Evolutionary conservation across 2,329 filamentous ascomycete species (phyloP).

Genomic region (Exophiala calicioides): DNA sequence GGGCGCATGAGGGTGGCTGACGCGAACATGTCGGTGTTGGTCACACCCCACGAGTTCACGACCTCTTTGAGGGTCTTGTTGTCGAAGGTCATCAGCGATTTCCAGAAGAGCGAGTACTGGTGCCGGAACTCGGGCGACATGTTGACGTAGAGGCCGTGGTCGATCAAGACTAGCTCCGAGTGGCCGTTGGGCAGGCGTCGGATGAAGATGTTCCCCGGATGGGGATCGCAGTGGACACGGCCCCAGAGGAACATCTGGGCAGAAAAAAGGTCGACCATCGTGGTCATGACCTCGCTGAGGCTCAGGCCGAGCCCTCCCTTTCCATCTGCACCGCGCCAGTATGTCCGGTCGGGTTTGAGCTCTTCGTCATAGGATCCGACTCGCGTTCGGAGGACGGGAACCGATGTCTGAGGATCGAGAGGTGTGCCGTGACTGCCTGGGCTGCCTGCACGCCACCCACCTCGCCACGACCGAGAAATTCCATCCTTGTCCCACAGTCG

Average conservation of each 20-base stretch:
- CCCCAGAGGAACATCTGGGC: conserved; percentile 98
- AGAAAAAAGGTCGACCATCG: conserved; percentile 94
- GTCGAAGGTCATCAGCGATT: conserved; percentile 89
- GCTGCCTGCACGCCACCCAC: conserved; percentile 72
- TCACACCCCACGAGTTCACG: conserved; percentile 80
- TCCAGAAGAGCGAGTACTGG: conserved; percentile 91
- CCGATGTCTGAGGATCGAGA: conserved; percentile 51
- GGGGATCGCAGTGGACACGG: conserved; percentile 91
- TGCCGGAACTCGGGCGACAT: conserved; percentile 81
- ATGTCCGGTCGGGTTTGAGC: conserved; percentile 76
- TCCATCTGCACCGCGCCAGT: conserved; percentile 72
- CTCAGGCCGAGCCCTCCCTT: conserved; percentile 82
- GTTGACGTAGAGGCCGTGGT: conserved; percentile 93
- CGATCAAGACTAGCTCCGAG: conserved; percentile 89
- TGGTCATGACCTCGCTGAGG: conserved; percentile 87
- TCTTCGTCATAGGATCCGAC: conserved; percentile 55
- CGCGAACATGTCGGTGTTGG: conserved; percentile 86
- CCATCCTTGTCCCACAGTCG: conserved; percentile 88
- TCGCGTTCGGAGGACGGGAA: conserved; percentile 40
- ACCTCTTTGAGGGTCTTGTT: conserved; percentile 74
- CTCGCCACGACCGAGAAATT: conserved; percentile 75
- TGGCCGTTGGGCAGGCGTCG: conserved; percentile 78
- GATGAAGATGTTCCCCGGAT: conserved; percentile 96
- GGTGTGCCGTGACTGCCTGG: conserved; percentile 72
- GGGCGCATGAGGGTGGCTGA: conserved; percentile 86